Conservation (phyloP, 2,329 filamentous ascomycete species). For the Xylaria sp. region DNA sequence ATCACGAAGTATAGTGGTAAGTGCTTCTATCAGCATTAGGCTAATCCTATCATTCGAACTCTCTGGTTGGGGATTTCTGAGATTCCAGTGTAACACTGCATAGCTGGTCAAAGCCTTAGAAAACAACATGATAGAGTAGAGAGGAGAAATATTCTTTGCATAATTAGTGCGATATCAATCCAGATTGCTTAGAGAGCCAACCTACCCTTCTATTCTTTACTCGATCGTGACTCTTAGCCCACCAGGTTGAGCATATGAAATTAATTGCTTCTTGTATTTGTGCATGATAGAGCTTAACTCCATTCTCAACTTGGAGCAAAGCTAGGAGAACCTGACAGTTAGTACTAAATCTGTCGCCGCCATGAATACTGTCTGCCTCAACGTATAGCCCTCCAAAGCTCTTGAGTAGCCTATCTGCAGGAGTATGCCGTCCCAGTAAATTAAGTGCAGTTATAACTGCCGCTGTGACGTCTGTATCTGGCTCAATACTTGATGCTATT, state of each 20-base stretch:
- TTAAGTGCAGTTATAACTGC: not conserved
- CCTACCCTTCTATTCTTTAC: slow-evolving; percentile 2
- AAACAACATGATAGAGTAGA: not conserved
- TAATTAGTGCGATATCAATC: not conserved
- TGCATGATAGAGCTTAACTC: not conserved
- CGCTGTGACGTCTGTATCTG: not conserved
- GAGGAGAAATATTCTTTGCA: not conserved
- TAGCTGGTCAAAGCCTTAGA: not conserved
- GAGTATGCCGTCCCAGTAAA: not conserved
- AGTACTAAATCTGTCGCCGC: not conserved
- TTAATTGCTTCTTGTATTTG: not conserved
- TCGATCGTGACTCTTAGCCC: not conserved
- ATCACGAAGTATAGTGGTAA: not conserved
- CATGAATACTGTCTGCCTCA: not conserved
- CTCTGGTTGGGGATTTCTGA: not conserved
- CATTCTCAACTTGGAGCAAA: slow-evolving; percentile 3
- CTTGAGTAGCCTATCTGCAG: not conserved
- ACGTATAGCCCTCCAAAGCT: not conserved
- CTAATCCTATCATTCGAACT: not conserved
- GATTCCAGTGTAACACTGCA: not conserved
- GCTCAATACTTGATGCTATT: not conserved
- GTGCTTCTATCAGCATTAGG: not conserved
- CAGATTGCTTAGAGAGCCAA: not conserved
- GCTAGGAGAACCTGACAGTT: not conserved
- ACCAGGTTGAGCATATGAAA: not conserved